Percentiles rank a stretch among this genome's conserved stretches.
These are phyloP conservation scores for Cantharellus cinnabarinus DNA, from an alignment of 768 basidiomycete genomes.

Conservation along the genomic window DNA sequence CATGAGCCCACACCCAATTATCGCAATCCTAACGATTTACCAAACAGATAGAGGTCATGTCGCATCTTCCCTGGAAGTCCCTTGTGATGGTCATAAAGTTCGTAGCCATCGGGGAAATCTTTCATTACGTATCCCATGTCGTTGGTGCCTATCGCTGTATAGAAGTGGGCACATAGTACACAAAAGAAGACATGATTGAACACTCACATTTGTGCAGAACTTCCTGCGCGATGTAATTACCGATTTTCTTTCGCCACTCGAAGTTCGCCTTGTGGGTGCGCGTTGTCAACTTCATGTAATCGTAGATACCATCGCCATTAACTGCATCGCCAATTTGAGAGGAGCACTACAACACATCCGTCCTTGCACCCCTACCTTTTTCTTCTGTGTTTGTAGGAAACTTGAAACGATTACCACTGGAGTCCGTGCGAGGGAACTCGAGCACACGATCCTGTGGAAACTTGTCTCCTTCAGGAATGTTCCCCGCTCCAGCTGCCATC, in stretches of 20 bases:
- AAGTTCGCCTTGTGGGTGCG: neutral
- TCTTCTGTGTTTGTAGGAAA: conserved; percentile 1
- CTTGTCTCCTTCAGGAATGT: neutral
- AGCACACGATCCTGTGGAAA: neutral
- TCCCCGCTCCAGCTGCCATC: no score
- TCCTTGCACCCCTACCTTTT: neutral
- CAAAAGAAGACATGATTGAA: neutral
- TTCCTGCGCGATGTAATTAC: neutral
- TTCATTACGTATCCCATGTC: neutral
- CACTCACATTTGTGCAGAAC: neutral
- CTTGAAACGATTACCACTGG: neutral
- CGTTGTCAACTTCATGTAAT: neutral
- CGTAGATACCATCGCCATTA: neutral
- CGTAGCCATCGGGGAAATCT: neutral
- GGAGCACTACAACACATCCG: neutral
- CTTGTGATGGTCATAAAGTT: neutral
- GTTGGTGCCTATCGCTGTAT: neutral
- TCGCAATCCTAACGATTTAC: neutral
- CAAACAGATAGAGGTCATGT: conserved; percentile 1
- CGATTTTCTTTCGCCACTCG: conserved; percentile 7
- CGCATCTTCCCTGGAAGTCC: neutral
- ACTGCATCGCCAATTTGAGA: neutral
- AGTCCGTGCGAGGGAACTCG: neutral
- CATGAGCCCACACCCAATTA: neutral
- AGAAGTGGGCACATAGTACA: no score